phyloP scores from a whole-genome alignment of 108 stramenopile species.

The Discostella pseudostelligera region DNA sequence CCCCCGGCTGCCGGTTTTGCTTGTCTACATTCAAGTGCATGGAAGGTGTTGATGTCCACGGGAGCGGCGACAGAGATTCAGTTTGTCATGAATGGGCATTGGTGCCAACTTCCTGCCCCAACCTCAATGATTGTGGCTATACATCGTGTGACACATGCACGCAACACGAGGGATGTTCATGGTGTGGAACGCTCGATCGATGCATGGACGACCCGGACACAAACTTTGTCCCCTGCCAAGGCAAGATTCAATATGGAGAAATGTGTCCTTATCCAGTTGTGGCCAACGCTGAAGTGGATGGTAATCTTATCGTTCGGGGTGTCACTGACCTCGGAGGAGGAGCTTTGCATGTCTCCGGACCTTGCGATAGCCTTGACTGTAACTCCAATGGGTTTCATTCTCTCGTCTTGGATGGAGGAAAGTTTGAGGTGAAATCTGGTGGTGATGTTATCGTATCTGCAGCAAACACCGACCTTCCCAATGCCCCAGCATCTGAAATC shows the following conservation, averaged over 20 bases:
- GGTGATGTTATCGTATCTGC: constrained; percentile 26
- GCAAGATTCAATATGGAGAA: constrained; percentile 6
- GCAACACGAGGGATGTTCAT: constrained; percentile 4
- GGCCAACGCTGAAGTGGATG: constrained; percentile 15
- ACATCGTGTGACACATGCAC: constrained; percentile 26
- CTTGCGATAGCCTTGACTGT: constrained; percentile 30
- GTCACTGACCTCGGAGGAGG: constrained; percentile 18
- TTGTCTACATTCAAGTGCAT: constrained; percentile 24
- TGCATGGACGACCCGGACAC: constrained; percentile 21
- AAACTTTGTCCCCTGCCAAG: constrained; percentile 25
- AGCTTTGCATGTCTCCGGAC: constrained; percentile 21
- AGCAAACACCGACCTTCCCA: constrained; percentile 19
- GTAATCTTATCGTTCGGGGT: constrained; percentile 30
- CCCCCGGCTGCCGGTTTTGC: constrained; percentile 29
- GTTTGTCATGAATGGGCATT: constrained; percentile 25
- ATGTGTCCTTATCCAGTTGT: constrained; percentile 23
- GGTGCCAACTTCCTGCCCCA: constrained; percentile 19
- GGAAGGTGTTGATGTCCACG: constrained; percentile 10
- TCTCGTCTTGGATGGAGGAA: no score
- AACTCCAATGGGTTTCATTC: constrained; percentile 22
- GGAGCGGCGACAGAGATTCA: background rate
- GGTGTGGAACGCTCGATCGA: constrained; percentile 26
- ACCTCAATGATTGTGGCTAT: constrained; percentile 13
- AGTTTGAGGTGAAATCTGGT: constrained; percentile 28
- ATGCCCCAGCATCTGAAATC: constrained; percentile 23